Conservation (phyloP, 306 rosid genomes). For the Alnus rubra region DNA sequence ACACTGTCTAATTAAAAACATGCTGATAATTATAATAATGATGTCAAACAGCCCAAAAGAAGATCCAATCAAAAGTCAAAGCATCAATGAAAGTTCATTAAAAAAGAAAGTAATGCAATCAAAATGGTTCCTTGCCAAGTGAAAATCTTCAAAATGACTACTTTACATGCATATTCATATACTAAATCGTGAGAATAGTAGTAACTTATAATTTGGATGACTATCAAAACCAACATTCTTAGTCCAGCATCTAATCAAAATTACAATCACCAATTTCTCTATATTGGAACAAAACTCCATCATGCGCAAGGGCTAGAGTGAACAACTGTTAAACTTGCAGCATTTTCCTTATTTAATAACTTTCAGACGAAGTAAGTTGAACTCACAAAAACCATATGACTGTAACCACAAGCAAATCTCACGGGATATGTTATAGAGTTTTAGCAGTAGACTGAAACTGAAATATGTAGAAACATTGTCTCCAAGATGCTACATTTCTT, state of each 20-base stretch:
- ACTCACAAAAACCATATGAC: neutral
- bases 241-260: no score
- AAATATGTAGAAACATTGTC: neutral
- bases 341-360: neutral
- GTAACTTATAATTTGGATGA: neutral
- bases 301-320: neutral
- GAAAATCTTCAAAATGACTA: neutral
- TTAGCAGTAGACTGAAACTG: conserved; percentile 1
- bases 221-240: neutral
- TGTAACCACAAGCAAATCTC: neutral
- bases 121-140: neutral
- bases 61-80: neutral
- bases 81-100: neutral
- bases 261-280: neutral
- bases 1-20: neutral
- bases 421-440: neutral
- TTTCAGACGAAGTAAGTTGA: neutral
- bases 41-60: neutral
- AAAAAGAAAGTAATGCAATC: neutral
- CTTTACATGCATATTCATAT: neutral
- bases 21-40: no score
- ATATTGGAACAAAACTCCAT: conserved; percentile 8
- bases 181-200: neutral
- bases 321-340: neutral
- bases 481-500: neutral